Base-by-base conservation (phyloP, 2,329 filamentous ascomycete genomes). In the Penicillium fuscoglaucum region DNA sequence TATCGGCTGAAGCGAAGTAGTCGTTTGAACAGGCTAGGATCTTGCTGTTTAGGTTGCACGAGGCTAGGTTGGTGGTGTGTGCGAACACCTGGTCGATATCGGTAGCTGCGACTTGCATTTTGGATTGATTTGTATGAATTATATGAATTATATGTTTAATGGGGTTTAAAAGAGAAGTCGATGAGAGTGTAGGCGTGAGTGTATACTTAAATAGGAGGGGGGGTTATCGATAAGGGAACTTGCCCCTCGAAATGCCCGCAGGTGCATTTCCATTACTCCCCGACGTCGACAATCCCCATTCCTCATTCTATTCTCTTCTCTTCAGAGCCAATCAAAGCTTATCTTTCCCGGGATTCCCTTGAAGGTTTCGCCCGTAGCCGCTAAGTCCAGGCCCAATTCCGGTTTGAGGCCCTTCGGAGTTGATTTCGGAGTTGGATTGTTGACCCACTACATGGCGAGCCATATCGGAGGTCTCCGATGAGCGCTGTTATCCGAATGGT, bases 1-100 rank as follows among this genome's bases (percentile, higher is more conserved):
- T 87, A 10, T 77, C 74, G 52, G 83, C 84, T 2, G 79, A 76
- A 53, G 84, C 84, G 74, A 87, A 87, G 78, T 80, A 87, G 75
- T 87, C 84, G 73, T 87, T 82, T 61, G 81, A 84, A 74, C 79
- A 81, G 61, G 82, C 75, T 61, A 87, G 76, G 65, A 87, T 74
- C 24, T 77, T 79, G 64, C 80, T 82, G 60, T 85, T 80, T 47
- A 87, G 78, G 58, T 68, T 70, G 31, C 72, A 68, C 1, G 75
- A 77, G 53, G 71, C 70, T n/a, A 76, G 68, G 62, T 76, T 84
- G 67, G 82, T 84, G 59, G 81, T 79, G 44, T 80, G 82, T 51
- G 80, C 80, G 72, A 85, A 85, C 12, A 80, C 80, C 5, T 74
- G 63, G 69, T 85, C 82, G 61, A 86, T 86, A 46, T 82, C 64